A percentile compares a stretch with the other conserved stretches of the same genome.
Evolutionary conservation across 169 alveolate species (phyloP).

Genomic region (Plasmodium inui): DNA sequence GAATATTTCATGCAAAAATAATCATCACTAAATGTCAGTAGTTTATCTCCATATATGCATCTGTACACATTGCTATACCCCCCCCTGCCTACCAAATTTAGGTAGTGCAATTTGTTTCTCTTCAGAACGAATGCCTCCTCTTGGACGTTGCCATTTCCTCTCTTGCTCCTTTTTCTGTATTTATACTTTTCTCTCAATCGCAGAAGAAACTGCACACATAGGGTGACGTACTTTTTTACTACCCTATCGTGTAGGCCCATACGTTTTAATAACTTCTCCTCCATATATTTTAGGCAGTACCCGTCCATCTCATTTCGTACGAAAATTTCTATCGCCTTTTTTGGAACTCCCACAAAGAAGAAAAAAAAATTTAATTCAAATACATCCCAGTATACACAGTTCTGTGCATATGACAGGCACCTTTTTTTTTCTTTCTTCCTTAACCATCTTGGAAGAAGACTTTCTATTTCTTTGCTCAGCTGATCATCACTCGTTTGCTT

Average conservation of each 20-base stretch:
- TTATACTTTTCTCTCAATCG: slow-evolving; percentile 79
- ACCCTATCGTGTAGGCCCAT: slow-evolving; percentile 75
- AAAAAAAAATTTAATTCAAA: slow-evolving; percentile 78
- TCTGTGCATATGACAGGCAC: slow-evolving; percentile 73
- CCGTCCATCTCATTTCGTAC: slow-evolving; percentile 78
- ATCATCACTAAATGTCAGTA: slow-evolving; percentile 10
- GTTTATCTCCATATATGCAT: slow-evolving; percentile 65
- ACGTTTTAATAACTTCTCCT: slow-evolving; percentile 62
- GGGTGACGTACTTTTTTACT: slow-evolving; percentile 57
- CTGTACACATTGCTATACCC: slow-evolving; percentile 89
- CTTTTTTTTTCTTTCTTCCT: slow-evolving; percentile 12
- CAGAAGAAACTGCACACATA: slow-evolving; percentile 69
- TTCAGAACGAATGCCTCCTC: slow-evolving; percentile 1
- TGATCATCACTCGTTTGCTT: background rate
- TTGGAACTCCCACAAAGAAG: slow-evolving; percentile 77
- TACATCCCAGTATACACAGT: slow-evolving; percentile 78
- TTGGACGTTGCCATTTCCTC: background rate
- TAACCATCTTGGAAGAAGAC: slow-evolving; percentile 15
- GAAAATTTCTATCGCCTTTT: slow-evolving; percentile 69
- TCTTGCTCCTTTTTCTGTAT: slow-evolving; percentile 52
- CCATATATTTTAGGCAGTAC: slow-evolving; percentile 78
- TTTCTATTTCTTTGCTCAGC: slow-evolving; percentile 7
- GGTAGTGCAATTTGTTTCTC: slow-evolving; percentile 15
- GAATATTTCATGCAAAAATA: slow-evolving; percentile 2
- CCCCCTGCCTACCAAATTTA: slow-evolving; percentile 85